A percentile compares a stretch with the other conserved stretches of the same genome.
phyloP scores from a whole-genome alignment of 441 rosid genomes.

The Melastoma candidum region DNA sequence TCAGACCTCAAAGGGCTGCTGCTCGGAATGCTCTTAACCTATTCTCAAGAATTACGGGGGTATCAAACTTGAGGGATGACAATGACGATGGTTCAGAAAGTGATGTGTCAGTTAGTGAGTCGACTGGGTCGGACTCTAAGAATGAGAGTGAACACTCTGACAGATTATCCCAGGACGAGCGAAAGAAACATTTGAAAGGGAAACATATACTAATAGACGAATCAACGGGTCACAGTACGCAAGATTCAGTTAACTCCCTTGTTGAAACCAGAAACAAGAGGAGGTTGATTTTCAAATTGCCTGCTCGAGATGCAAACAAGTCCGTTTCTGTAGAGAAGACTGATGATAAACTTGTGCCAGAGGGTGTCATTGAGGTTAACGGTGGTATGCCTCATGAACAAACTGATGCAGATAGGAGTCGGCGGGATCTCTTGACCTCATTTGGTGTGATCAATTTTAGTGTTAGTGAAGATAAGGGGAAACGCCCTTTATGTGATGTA shows the following conservation, averaged over 20 bases:
- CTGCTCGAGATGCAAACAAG: constrained; percentile 49
- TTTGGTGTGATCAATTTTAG: constrained; percentile 21
- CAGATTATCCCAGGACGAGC: constrained; percentile 38
- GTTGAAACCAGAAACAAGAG: constrained; percentile 37
- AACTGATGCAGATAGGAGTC: constrained; percentile 23
- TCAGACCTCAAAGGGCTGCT: constrained; percentile 91
- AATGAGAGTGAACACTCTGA: constrained; percentile 60
- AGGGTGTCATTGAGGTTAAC: constrained; percentile 34
- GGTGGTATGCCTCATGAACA: constrained; percentile 26
- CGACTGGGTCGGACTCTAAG: constrained; percentile 44
- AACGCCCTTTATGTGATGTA: constrained; percentile 19
- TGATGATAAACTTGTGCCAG: constrained; percentile 18
- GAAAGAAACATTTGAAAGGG: constrained; percentile 51
- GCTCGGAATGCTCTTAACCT: constrained; percentile 87
- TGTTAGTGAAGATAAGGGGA: constrained; percentile 19
- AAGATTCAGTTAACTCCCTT: constrained; percentile 33
- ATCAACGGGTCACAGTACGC: constrained; percentile 29
- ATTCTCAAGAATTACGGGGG: constrained; percentile 82
- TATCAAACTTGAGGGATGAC: constrained; percentile 59
- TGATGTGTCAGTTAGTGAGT: constrained; percentile 68
- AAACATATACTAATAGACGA: constrained; percentile 49
- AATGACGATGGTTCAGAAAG: constrained; percentile 48
- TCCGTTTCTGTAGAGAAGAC: constrained; percentile 23
- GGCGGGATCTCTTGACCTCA: constrained; percentile 21
- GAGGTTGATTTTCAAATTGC: constrained; percentile 75